Base-by-base conservation (phyloP, 225 moss, liverwort and hornwort genomes). In the Takakia lepidozioides region DNA sequence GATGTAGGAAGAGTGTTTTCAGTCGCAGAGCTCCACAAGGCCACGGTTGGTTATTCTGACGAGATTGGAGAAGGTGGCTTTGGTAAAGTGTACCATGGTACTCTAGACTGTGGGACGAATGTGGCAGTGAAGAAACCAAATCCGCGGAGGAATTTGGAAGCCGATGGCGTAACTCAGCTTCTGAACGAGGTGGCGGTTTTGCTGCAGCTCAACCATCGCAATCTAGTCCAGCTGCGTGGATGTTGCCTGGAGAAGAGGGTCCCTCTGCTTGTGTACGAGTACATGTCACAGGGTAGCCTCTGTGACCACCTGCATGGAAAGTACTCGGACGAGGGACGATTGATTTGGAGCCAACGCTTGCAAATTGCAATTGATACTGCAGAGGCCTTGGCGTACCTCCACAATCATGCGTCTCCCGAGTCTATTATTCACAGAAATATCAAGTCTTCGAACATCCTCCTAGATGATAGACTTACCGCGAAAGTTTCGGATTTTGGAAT, bases 231-330 rank as follows among this genome's bases (percentile, higher is more conserved):
- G n/a, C n/a, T n/a, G n/a, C n/a, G n/a, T n/a, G n/a, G n/a, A n/a
- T n/a, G n/a, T n/a, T n/a, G n/a, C n/a, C n/a, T n/a, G n/a, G n/a
- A n/a, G n/a, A n/a, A n/a, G n/a, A n/a, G n/a, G n/a, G n/a, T 42
- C 34, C n/a, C n/a, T n/a, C n/a, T n/a, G n/a, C n/a, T n/a, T n/a
- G n/a, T n/a, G n/a, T n/a, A n/a, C n/a, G n/a, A n/a, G n/a, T n/a
- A n/a, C n/a, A n/a, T n/a, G n/a, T n/a, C n/a, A n/a, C n/a, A n/a
- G n/a, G n/a, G n/a, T 1, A 37, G 16, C 20, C 51, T 55, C 10
- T 42, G 13, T 26, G 55, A 55, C 23, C 41, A 55, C 34, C n/a
- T 55, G 9, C 41, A 38, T 24, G 55, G 55, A n/a, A n/a, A n/a
- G n/a, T n/a, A n/a, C 7, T 7, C 1, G 36, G 9, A 38, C 25